Evolutionary conservation across 192 early-diverging fungal genomes (phyloP), one percentile per base, ranked within the genome.

Genomic region (Dissophora ornata): DNA sequence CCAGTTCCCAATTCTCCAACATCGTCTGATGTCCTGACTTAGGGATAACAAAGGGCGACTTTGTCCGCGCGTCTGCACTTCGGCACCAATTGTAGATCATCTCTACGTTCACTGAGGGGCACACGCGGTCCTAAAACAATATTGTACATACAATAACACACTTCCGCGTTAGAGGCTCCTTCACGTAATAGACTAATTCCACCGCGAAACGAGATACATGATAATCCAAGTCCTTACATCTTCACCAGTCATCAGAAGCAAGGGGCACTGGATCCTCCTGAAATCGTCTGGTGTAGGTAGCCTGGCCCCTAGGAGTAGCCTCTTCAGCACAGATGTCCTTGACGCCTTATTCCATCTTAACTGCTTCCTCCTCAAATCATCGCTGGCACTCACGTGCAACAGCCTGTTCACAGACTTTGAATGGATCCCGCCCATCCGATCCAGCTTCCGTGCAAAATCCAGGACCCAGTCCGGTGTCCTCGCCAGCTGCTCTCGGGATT

Each of bases 321-420:
- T 34, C 61, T 74, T 86, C 53, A 80, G 79, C 1, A 86, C 86
- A 19, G 58, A 55, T 3, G 86, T 86, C 44, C 51, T 71, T 16
- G 83, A 84, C 26, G 61, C 64, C 53, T 79, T 71, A 56, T 88
- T 88, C 86, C 86, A 88, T 22, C 55, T 59, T 16, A 86, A 48
- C 57, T 88, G 86, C 26, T 64, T 66, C 56, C 65, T 25, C n/a
- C 80, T 41, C 16, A 83, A 30, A 4, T 69, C 63, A 21, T 68
- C 80, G 34, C 58, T 58, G 29, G 80, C 70, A 40, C 67, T 66
- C 18, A 24, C 41, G 22, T 82, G 75, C 22, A 88, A 29, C 26
- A 86, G 48, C n/a, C 86, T 57, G 22, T 75, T 64, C 2, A 88
- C 83, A 53, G 81, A 83, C 42, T 54, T 54, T 21, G 81, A 83